Base-by-base conservation (phyloP, 73 alveolate species). In the Paramecium bursaria region DNA sequence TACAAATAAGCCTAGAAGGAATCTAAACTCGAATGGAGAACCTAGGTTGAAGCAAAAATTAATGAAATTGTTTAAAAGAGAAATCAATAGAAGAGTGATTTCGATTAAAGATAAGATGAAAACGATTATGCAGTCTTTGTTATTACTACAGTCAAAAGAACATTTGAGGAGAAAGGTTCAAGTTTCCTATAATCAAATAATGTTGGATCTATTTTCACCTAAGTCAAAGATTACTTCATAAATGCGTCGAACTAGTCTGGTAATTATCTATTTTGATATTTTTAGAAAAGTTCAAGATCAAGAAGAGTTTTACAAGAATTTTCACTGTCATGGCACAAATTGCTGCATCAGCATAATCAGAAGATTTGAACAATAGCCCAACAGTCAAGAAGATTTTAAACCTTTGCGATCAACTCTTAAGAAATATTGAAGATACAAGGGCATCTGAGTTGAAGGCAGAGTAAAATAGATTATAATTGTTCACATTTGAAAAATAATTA, bases 81-180 rank as follows among this genome's bases (percentile, higher is more conserved):
- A 67, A 47, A 67, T 14, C 33, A 44, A 10, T 53, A 67, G 39
- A 67, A 67, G 30, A 57, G 60, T 3, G 82, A 67, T 21, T 67
- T 35, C 50, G 82, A 67, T 39, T 39, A 67, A 42, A 67, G 44
- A 4, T 53, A 39, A 2, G 82, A 67, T 39, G 82, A 67, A 67
- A 53, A 67, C 30, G 30, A 67, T 19, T 67, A 67, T 67, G 82
- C 82, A n/a, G 33, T 57, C 26, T 67, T 67, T 42, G 82, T 67
- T 67, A 67, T 67, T 35, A 57, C 33, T 11, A 67, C 82, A 67
- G 82, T 67, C 13, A 67, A 47, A 67, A 67, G 82, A 67, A 67
- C 44, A 57, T 67, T 67, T 27, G 21, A 42, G 19, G 82, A 67
- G 17, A 67, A 67, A 67, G 50, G 14, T 14, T 42, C 26, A 42